Conservation (phyloP, 2,329 filamentous ascomycete genomes). For the Bisporella sp. region DNA sequence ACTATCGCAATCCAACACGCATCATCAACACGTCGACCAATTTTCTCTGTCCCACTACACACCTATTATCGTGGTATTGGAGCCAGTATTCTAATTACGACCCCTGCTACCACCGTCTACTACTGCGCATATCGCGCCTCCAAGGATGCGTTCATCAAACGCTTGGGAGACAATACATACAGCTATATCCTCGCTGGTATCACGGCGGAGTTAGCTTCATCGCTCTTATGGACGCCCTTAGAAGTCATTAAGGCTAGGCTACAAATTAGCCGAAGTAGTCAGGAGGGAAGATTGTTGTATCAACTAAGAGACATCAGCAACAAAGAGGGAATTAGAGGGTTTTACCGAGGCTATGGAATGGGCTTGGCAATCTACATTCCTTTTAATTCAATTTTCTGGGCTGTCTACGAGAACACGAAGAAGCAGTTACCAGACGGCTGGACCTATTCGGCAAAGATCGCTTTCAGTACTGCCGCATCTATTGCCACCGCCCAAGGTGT, state of each 20-base stretch:
- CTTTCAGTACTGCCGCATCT: slow-evolving; percentile 1
- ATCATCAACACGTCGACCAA: slow-evolving; percentile 14
- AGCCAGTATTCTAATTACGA: slow-evolving; percentile 13
- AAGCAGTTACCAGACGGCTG: slow-evolving; percentile 7
- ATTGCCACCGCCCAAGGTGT: slow-evolving; percentile 11
- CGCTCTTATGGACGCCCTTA: slow-evolving; percentile 16
- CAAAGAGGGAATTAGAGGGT: slow-evolving; percentile 14
- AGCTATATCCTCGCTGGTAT: slow-evolving; percentile 12
- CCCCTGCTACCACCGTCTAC: slow-evolving; percentile 15
- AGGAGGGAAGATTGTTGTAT: slow-evolving; percentile 13
- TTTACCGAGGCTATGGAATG: slow-evolving; percentile 16
- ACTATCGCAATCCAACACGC: slow-evolving; percentile 17
- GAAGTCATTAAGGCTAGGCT: slow-evolving; percentile 17
- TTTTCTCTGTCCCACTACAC: slow-evolving; percentile 14
- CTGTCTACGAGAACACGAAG: slow-evolving; percentile 14
- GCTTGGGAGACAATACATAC: slow-evolving; percentile 1
- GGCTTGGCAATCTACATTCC: slow-evolving; percentile 15
- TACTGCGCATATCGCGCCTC: slow-evolving; percentile 12
- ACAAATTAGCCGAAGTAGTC: slow-evolving; percentile 11
- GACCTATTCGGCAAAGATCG: not conserved
- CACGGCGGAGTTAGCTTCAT: slow-evolving; percentile 13
- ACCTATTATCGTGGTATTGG: slow-evolving; percentile 17
- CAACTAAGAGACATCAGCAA: slow-evolving; percentile 12
- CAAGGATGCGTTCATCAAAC: slow-evolving; percentile 1
- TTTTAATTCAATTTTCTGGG: slow-evolving; percentile 16